Base-by-base conservation (phyloP, 129 eudicot species). In the Tanacetum coccineum region DNA sequence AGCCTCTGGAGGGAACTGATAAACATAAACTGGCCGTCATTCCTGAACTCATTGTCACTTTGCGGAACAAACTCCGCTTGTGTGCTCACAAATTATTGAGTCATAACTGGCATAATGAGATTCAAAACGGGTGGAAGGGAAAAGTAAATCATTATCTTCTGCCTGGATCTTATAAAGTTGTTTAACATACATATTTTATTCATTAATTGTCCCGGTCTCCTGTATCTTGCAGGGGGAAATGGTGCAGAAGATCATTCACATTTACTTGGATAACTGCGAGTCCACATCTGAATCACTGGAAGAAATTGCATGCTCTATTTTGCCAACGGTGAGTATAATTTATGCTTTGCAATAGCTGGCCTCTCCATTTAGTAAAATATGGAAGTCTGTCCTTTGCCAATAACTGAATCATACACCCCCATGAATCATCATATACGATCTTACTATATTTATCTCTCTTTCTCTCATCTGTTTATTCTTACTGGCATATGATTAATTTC, bases 281-380 rank as follows among this genome's bases (percentile, higher is more conserved):
- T 79, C 87, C 10, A 81, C 84, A 56, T 81, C 81, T 59, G 81
- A 81, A 77, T 71, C 79, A 52, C 74, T 86, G 17, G 81, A 70
- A 59, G 87, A 86, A 67, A 87, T 89, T 77, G 96, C 86, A 26
- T 78, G 87, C 77, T 83, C 90, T 55, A 70, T 84, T 67, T 78
- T 89, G 78, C 87, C 94, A 59, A 83, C 76, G 85, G 96, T 89
- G 52, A 69, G 65, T 67, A 59, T 42, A 11, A 36, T 7, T 36
- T 36, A 36, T 6, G 42, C 10, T 36, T 36, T 36, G 42, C 42
- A 36, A 36, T 36, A 36, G 42, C 9, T 36, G 10, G 42, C 42
- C 42, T 36, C 42, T 36, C 39, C 39, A 36, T 36, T 36, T 36
- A 6, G 42, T 36, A 36, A 36, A 36, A 6, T 36, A 36, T 36